Evolutionary conservation across 1,284 basidiomycete genomes (phyloP).

Genomic region (Boletus holoroseus): DNA sequence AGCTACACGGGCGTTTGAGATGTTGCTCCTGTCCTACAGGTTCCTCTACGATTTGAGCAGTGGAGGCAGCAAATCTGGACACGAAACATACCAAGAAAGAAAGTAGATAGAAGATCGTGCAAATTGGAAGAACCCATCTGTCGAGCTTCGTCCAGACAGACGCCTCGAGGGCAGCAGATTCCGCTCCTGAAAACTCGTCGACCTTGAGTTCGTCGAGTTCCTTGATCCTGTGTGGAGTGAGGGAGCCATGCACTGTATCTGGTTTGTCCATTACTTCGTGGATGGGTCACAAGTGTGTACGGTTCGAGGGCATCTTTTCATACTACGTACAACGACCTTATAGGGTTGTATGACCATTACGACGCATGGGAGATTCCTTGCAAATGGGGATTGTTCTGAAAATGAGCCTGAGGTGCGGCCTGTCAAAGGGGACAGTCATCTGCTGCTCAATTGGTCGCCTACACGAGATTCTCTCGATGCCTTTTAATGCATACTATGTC

Average conservation of each 20-base stretch:
- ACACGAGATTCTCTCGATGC: no score
- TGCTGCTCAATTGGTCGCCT: background rate
- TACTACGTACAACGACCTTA: background rate
- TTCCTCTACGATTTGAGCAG: background rate
- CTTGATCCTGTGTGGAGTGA: slow-evolving; percentile 3
- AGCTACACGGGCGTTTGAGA: slow-evolving; percentile 56
- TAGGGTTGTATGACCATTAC: background rate
- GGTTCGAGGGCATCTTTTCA: background rate
- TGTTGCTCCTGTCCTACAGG: slow-evolving; percentile 40
- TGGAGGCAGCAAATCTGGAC: background rate
- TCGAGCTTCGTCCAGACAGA: slow-evolving; percentile 48
- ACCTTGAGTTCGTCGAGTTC: slow-evolving; percentile 9
- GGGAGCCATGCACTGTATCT: background rate
- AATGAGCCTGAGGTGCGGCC: no score
- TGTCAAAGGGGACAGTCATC: background rate
- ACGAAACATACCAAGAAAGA: slow-evolving; percentile 43
- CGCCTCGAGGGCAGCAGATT: slow-evolving; percentile 29
- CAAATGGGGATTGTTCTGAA: background rate
- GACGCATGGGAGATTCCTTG: background rate
- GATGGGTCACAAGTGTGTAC: background rate
- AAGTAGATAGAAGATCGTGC: slow-evolving; percentile 46
- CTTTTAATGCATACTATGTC: no score
- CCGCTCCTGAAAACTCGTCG: slow-evolving; percentile 14
- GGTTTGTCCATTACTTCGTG: slow-evolving; percentile 4
- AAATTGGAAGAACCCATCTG: slow-evolving; percentile 43